Percentiles rank a stretch among this genome's conserved stretches.
Conservation (phyloP, 768 basidiomycete genomes). For the Lactifluus piperatus region DNA sequence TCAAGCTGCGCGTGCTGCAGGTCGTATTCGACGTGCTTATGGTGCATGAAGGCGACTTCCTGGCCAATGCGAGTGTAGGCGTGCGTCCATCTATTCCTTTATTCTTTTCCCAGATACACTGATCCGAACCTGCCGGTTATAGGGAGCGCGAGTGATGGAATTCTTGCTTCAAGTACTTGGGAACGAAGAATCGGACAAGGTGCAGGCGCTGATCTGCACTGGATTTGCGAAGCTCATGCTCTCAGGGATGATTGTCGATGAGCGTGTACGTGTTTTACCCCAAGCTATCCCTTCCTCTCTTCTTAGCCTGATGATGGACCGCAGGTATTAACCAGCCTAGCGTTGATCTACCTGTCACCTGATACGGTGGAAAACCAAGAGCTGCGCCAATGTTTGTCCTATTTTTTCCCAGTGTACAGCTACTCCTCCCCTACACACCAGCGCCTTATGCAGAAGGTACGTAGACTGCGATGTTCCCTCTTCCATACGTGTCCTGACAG, state of each 20-base stretch:
- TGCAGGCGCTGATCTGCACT: constrained; percentile 63
- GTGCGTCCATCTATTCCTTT: constrained; percentile 8
- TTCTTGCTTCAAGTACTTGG: constrained; percentile 49
- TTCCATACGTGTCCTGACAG: not conserved
- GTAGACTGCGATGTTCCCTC: constrained; percentile 25
- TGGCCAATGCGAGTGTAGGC: constrained; percentile 35
- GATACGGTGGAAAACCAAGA: constrained; percentile 74
- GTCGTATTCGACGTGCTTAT: constrained; percentile 81
- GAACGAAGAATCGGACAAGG: constrained; percentile 48
- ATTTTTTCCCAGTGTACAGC: constrained; percentile 82
- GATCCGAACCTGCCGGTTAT: not conserved
- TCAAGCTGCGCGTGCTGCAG: constrained; percentile 67
- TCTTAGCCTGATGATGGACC: not conserved
- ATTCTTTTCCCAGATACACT: not conserved
- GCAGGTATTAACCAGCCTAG: constrained; percentile 42
- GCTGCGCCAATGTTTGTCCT: constrained; percentile 76
- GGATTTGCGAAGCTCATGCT: constrained; percentile 85
- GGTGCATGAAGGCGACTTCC: constrained; percentile 64
- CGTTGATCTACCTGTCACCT: constrained; percentile 66
- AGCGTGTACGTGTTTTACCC: constrained; percentile 40
- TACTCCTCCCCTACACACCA: constrained; percentile 75
- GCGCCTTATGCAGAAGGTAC: constrained; percentile 54
- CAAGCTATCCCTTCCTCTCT: not conserved
- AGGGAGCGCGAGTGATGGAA: constrained; percentile 56
- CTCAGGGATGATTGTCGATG: constrained; percentile 64